Evolutionary conservation across 495 filamentous ascomycete genomes (phyloP).

Genomic region (Astrothelium macrocarpum): DNA sequence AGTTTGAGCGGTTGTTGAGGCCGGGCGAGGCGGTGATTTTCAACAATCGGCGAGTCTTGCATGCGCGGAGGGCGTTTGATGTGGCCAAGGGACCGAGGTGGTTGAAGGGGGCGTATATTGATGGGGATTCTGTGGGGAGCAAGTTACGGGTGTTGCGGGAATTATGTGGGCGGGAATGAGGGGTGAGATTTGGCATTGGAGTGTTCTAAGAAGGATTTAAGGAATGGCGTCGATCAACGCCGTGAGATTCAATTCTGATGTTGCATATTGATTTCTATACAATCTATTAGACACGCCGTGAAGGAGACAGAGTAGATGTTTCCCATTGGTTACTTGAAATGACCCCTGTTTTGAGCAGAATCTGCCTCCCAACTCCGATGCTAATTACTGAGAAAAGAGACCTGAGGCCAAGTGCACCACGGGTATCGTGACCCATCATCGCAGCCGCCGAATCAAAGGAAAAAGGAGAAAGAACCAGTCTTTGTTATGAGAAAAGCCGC

Average conservation of each 20-base stretch:
- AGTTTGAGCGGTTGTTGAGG: slow-evolving; percentile 61
- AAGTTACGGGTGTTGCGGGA: slow-evolving; percentile 35
- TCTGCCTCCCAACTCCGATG: background rate
- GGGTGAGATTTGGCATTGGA: background rate
- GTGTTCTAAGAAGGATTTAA: no score
- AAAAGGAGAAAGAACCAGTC: no score
- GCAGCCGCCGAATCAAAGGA: background rate
- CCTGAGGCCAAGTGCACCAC: background rate
- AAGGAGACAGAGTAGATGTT: background rate
- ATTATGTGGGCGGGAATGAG: background rate
- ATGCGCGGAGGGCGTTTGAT: slow-evolving; percentile 67
- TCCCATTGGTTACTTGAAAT: background rate
- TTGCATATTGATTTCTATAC: background rate
- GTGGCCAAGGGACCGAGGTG: slow-evolving; percentile 53
- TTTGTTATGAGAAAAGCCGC: background rate
- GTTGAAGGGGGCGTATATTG: slow-evolving; percentile 78
- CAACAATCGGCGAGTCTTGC: slow-evolving; percentile 67
- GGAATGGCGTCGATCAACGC: no score
- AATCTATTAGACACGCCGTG: background rate
- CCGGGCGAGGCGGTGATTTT: slow-evolving; percentile 82
- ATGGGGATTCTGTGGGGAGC: slow-evolving; percentile 54
- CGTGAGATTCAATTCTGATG: no score
- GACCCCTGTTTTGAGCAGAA: background rate
- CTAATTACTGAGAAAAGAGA: background rate
- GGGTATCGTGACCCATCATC: background rate